These are phyloP conservation scores for Amanita polypyramis DNA, from an alignment of 768 basidiomycete genomes.

Conservation along the genomic window DNA sequence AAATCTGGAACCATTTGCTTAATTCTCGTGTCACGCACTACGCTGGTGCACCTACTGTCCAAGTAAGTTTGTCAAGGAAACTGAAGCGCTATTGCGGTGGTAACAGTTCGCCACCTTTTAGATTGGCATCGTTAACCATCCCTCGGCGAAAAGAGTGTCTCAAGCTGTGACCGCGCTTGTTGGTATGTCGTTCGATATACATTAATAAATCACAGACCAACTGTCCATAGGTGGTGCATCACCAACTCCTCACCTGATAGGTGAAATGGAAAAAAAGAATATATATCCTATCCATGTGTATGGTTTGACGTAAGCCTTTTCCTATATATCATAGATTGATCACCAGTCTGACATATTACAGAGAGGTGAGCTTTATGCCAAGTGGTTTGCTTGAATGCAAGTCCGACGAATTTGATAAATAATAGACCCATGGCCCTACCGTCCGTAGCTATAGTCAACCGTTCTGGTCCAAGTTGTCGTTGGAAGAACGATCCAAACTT, in stretches of 20 bases:
- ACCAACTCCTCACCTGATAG: conserved; percentile 75
- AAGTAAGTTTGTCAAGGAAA: conserved; percentile 32
- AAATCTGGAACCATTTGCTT: conserved; percentile 74
- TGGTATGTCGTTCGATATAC: conserved; percentile 18
- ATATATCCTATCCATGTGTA: conserved; percentile 83
- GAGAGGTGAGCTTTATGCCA: conserved; percentile 23
- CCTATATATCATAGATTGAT: conserved; percentile 1
- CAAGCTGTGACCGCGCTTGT: conserved; percentile 53
- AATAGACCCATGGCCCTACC: conserved; percentile 78
- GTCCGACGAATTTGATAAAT: conserved; percentile 1
- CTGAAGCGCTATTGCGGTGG: not conserved
- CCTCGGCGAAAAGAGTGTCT: conserved; percentile 40
- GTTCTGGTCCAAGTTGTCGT: conserved; percentile 44
- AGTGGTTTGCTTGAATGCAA: not conserved
- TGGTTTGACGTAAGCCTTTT: conserved; percentile 59
- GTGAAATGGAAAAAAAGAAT: conserved; percentile 62
- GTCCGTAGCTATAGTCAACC: conserved; percentile 67
- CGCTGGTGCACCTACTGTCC: conserved; percentile 84
- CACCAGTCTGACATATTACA: conserved; percentile 16
- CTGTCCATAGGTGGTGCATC: conserved; percentile 51
- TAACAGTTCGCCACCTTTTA: conserved; percentile 15
- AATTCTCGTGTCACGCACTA: conserved; percentile 75
- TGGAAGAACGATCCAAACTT: conserved; percentile 55
- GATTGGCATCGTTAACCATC: conserved; percentile 73
- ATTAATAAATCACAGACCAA: not conserved